phyloP scores from a whole-genome alignment of 768 basidiomycete genomes.

The Boletellus emodensis region DNA sequence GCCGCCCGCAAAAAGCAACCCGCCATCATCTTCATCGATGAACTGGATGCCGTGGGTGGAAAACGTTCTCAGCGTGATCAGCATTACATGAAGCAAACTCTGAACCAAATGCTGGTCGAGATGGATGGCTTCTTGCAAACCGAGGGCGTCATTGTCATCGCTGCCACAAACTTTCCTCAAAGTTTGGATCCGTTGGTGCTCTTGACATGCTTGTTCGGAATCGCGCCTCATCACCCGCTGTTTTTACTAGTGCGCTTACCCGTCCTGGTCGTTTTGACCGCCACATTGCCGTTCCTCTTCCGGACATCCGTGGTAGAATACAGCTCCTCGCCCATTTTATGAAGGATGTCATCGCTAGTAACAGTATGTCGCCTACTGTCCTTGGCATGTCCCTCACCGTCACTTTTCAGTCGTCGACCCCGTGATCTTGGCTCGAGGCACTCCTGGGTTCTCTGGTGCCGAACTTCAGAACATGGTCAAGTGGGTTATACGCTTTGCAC shows the following conservation, averaged over 20 bases:
- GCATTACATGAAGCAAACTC: slow-evolving; percentile 88
- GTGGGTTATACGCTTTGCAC: slow-evolving; percentile 39
- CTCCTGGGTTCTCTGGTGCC: slow-evolving; percentile 94
- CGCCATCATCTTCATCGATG: slow-evolving; percentile 98
- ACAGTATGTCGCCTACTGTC: slow-evolving; percentile 38
- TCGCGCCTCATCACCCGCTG: slow-evolving; percentile 12
- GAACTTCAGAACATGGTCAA: slow-evolving; percentile 98
- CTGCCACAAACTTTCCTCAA: slow-evolving; percentile 97
- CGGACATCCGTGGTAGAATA: slow-evolving; percentile 92
- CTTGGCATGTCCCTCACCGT: not conserved
- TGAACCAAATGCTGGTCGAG: slow-evolving; percentile 95
- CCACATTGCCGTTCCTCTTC: slow-evolving; percentile 86
- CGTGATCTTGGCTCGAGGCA: slow-evolving; percentile 86
- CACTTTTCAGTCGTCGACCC: slow-evolving; percentile 65
- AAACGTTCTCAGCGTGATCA: slow-evolving; percentile 82
- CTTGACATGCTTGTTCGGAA: not conserved
- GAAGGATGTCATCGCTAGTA: slow-evolving; percentile 64
- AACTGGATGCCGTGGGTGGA: slow-evolving; percentile 90
- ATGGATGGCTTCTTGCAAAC: slow-evolving; percentile 95
- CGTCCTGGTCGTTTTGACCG: slow-evolving; percentile 97
- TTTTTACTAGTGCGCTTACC: slow-evolving; percentile 68
- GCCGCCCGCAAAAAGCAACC: slow-evolving; percentile 93
- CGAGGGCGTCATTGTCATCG: slow-evolving; percentile 94
- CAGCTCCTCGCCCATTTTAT: slow-evolving; percentile 93
- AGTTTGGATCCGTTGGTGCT: slow-evolving; percentile 77